These are phyloP conservation scores for Dryadomyces sulphureus DNA, from an alignment of 2,329 filamentous ascomycete species.

Conservation along the genomic window DNA sequence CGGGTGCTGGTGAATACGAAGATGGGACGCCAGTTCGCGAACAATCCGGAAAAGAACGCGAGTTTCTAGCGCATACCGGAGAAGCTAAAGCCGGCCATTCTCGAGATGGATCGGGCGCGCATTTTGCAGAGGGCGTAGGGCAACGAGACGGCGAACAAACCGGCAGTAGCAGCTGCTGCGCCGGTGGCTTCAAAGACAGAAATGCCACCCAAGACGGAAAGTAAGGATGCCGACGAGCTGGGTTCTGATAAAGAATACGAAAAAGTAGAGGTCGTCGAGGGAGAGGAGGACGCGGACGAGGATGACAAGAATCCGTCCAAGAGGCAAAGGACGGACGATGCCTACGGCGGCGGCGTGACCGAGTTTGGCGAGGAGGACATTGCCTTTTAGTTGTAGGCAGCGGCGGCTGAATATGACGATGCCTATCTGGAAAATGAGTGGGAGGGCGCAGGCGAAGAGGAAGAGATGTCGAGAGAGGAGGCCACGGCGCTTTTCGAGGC, in stretches of 20 bases:
- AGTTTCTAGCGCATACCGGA: constrained; percentile 94
- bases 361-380: constrained; percentile 95
- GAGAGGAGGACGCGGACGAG: constrained; percentile 44
- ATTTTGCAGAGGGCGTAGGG: constrained; percentile 41
- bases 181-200: not conserved
- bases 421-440: constrained; percentile 26
- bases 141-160: constrained; percentile 11
- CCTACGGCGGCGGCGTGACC: constrained; percentile 30
- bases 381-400: constrained; percentile 75
- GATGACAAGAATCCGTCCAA: constrained; percentile 35
- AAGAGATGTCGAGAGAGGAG: constrained; percentile 74
- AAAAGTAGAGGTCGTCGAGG: constrained; percentile 58
- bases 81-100: constrained; percentile 65
- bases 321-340: constrained; percentile 30
- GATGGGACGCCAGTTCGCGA: constrained; percentile 74
- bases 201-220: not conserved
- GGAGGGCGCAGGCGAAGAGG: constrained; percentile 79
- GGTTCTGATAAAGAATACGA: constrained; percentile 37
- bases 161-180: too few relatives aligned
- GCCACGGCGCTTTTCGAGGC: constrained; percentile 68
- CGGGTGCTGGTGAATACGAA: constrained; percentile 94
- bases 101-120: constrained; percentile 57
- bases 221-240: constrained; percentile 3
- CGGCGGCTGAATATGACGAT: constrained; percentile 46
- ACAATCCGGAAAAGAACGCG: constrained; percentile 72